Conservation (phyloP, 768 basidiomycete species). For the Pleurotus eryngii region DNA sequence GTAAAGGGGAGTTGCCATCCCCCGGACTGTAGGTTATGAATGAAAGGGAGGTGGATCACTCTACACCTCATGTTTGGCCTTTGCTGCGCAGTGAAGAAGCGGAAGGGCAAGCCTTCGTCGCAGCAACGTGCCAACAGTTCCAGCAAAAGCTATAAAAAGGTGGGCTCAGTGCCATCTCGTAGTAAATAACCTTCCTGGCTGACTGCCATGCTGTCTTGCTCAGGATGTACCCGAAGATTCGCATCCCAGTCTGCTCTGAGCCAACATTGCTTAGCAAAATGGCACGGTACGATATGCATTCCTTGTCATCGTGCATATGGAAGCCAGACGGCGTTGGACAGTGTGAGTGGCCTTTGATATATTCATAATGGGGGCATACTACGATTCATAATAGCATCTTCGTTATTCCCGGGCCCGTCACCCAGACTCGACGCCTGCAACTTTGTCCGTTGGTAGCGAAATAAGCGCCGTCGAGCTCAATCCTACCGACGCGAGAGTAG, state of each 20-base stretch:
- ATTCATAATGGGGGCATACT: neutral
- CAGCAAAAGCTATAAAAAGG: no score
- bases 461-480: neutral
- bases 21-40: no score
- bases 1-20: no score
- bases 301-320: slow-evolving; percentile 18
- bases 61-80: no score
- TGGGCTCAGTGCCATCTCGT: no score
- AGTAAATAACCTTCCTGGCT: no score
- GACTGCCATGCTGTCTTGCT: slow-evolving; percentile 14
- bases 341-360: slow-evolving; percentile 6
- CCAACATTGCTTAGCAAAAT: slow-evolving; percentile 17
- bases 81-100: no score
- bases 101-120: no score
- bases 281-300: slow-evolving; percentile 16
- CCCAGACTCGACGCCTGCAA: neutral
- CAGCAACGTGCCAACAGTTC: no score
- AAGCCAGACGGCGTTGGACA: slow-evolving; percentile 11
- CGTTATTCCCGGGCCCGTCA: neutral
- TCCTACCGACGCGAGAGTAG: neutral
- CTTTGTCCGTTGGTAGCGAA: no score
- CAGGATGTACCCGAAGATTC: slow-evolving; percentile 5
- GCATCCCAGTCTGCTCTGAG: slow-evolving; percentile 12
- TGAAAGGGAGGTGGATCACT: no score
- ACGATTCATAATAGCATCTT: slow-evolving; percentile 1